A percentile compares a stretch with the other conserved stretches of the same genome.
Evolutionary conservation across 176 grass and related monocot genomes (phyloP).

Genomic region (Pontederia crassipes): DNA sequence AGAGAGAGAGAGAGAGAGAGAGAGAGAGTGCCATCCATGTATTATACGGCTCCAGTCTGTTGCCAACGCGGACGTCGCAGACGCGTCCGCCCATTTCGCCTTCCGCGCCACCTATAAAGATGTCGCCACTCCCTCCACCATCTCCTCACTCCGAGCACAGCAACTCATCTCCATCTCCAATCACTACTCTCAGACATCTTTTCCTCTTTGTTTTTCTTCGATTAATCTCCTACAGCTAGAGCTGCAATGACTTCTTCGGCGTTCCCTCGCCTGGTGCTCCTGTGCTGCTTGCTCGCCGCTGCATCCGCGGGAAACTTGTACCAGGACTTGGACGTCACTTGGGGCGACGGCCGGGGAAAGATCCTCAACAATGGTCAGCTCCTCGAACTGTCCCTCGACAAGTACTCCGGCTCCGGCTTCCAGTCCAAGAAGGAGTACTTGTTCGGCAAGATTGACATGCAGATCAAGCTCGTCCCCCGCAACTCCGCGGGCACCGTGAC

Average conservation of each 20-base stretch:
- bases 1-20: no score
- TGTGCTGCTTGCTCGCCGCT: constrained; percentile 8
- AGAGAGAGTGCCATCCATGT: no score
- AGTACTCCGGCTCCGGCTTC: constrained; percentile 58
- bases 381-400: constrained; percentile 55
- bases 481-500: constrained; percentile 92
- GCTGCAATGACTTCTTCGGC: constrained; percentile 11
- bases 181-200: neutral
- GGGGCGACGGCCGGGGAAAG: constrained; percentile 67
- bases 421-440: constrained; percentile 80
- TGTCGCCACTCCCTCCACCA: no score
- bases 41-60: no score
- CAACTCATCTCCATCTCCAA: neutral
- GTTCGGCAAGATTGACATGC: constrained; percentile 91
- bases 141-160: no score
- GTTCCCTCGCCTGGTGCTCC: constrained; percentile 1
- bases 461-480: constrained; percentile 64
- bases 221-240: neutral
- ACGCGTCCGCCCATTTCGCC: no score
- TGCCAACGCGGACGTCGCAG: no score
- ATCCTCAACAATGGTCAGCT: constrained; percentile 41
- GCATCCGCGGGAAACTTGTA: constrained; percentile 35
- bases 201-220: constrained; percentile 10
- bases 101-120: no score
- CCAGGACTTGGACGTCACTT: constrained; percentile 68